Percentiles rank a stretch among this genome's conserved stretches.
phyloP scores from a whole-genome alignment of 2,329 filamentous ascomycete genomes.

The Pseudocercospora fuligena region DNA sequence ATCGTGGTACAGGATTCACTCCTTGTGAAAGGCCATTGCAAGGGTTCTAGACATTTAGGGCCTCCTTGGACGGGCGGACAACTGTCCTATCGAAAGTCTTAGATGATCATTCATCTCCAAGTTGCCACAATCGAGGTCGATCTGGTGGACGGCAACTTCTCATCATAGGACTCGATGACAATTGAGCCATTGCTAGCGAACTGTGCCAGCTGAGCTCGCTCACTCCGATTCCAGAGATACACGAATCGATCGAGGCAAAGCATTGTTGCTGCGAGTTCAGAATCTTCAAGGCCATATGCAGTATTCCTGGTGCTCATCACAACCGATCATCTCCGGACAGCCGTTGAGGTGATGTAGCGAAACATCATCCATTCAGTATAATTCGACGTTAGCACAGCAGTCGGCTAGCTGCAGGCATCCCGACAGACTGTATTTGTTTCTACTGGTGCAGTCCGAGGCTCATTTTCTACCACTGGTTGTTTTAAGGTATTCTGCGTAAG shows the following conservation, averaged over 20 bases:
- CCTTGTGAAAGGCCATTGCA: not conserved
- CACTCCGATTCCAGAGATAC: not conserved
- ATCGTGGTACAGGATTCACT: not conserved
- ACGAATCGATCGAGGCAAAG: not conserved
- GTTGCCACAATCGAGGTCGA: not conserved
- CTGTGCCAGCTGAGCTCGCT: constrained; percentile 5
- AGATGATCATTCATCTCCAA: not conserved
- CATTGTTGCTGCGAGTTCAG: not conserved
- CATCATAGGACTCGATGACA: not conserved
- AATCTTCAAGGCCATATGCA: not conserved
- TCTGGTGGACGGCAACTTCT: not conserved
- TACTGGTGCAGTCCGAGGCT: not conserved
- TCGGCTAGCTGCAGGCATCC: constrained; percentile 10
- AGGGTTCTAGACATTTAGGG: not conserved
- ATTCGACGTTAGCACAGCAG: constrained; percentile 1
- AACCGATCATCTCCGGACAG: constrained; percentile 10
- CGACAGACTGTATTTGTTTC: not conserved
- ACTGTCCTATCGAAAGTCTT: not conserved
- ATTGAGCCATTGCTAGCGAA: not conserved
- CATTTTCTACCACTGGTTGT: not conserved
- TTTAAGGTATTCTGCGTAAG: not conserved
- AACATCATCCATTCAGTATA: not conserved
- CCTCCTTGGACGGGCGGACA: not conserved
- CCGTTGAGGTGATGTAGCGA: not conserved
- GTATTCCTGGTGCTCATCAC: constrained; percentile 6